These are phyloP conservation scores for Pisolithus microcarpus DNA, from an alignment of 768 basidiomycete species.

Conservation along the genomic window DNA sequence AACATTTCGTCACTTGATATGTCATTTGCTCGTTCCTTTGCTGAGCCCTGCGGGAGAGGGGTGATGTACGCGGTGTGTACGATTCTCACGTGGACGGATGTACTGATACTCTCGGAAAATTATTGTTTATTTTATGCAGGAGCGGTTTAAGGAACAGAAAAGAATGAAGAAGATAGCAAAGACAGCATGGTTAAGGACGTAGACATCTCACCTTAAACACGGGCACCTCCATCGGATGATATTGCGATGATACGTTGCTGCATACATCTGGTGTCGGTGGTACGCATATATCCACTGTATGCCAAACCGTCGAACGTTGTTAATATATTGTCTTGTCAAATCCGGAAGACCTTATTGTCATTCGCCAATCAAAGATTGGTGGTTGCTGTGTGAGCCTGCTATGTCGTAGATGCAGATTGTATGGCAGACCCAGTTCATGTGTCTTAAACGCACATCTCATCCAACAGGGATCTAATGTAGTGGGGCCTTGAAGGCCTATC, in stretches of 20 bases:
- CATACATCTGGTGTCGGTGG: not conserved
- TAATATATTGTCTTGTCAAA: too few relatives aligned
- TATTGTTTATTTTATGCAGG: constrained; percentile 37
- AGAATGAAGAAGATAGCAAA: constrained; percentile 77
- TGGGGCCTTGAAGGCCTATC: too few relatives aligned
- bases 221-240: not conserved
- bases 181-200: constrained; percentile 81
- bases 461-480: too few relatives aligned
- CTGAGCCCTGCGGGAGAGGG: constrained; percentile 13
- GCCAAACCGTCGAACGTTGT: too few relatives aligned
- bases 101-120: constrained; percentile 14
- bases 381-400: too few relatives aligned
- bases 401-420: too few relatives aligned
- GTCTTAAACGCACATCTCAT: too few relatives aligned
- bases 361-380: too few relatives aligned
- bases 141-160: constrained; percentile 83
- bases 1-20: not conserved
- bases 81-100: constrained; percentile 13
- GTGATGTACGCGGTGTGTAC: constrained; percentile 5
- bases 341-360: too few relatives aligned
- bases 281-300: too few relatives aligned
- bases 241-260: not conserved
- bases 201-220: not conserved
- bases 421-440: too few relatives aligned
- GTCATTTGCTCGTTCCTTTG: constrained; percentile 3